These are phyloP conservation scores for Camellia japonica DNA, from an alignment of 148 eudicot species.

Conservation along the genomic window DNA sequence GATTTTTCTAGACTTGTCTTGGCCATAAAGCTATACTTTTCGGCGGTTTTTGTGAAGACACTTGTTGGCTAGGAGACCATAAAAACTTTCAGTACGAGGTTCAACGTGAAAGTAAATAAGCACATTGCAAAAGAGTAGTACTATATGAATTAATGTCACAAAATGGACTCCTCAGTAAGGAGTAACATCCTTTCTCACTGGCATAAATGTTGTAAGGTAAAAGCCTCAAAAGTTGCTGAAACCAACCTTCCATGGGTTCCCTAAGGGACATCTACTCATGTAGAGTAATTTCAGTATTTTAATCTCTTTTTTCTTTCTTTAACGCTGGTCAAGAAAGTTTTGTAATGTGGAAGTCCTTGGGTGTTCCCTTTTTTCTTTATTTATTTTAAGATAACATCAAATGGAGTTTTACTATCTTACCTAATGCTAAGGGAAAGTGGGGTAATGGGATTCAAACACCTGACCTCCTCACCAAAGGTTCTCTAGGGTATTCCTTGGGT, in stretches of 20 bases:
- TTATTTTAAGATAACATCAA: neutral
- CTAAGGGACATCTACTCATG: neutral
- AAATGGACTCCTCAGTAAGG: neutral
- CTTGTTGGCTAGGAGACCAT: constrained; percentile 19
- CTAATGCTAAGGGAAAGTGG: too few relatives aligned
- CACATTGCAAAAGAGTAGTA: neutral
- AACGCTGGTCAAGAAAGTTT: neutral
- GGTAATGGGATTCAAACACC: too few relatives aligned
- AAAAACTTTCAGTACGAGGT: neutral
- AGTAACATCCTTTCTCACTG: neutral
- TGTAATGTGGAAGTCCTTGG: neutral
- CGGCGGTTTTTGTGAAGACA: constrained; percentile 27
- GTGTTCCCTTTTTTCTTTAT: neutral
- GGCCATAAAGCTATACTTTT: constrained; percentile 13
- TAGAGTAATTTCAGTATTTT: neutral
- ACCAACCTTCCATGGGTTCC: neutral
- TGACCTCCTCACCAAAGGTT: neutral
- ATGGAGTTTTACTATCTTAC: neutral
- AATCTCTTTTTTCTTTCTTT: neutral
- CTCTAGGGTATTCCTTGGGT: neutral
- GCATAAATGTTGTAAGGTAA: neutral
- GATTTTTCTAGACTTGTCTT: constrained; percentile 50
- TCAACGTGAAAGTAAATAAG: neutral
- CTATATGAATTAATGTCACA: neutral
- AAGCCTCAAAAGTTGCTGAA: neutral